phyloP scores from a whole-genome alignment of 192 early-diverging fungal genomes.

The Coemansia asiatica region DNA sequence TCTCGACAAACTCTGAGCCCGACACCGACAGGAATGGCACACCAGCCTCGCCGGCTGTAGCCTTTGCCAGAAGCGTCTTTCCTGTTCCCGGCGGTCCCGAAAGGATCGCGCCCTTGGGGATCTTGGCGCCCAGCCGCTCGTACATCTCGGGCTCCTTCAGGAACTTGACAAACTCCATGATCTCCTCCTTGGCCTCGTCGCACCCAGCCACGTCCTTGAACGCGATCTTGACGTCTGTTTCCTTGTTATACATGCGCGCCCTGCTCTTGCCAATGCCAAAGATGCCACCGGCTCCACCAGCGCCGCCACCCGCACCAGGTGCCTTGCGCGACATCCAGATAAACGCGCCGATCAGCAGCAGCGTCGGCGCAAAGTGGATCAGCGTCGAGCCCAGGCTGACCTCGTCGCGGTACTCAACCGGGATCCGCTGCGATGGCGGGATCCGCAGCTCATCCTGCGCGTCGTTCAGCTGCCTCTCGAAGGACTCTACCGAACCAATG shows the following conservation, averaged over 20 bases:
- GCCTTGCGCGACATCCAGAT: constrained; percentile 85
- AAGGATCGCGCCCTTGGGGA: constrained; percentile 96
- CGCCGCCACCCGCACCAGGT: constrained; percentile 62
- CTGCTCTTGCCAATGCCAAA: constrained; percentile 96
- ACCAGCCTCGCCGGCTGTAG: constrained; percentile 98
- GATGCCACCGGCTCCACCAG: constrained; percentile 72
- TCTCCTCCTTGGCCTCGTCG: constrained; percentile 99
- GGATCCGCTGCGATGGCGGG: constrained; percentile 84
- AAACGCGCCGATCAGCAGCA: constrained; percentile 85
- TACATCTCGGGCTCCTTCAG: constrained; percentile 90
- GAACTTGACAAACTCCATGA: constrained; percentile 99
- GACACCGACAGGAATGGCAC: constrained; percentile 98
- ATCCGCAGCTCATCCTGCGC: constrained; percentile 92
- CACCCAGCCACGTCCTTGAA: constrained; percentile 99
- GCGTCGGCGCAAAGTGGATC: constrained; percentile 90
- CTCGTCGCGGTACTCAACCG: constrained; percentile 87
- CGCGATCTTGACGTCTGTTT: constrained; percentile 92
- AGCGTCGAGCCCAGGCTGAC: constrained; percentile 69
- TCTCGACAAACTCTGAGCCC: constrained; percentile 98
- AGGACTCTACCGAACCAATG: constrained; percentile 91
- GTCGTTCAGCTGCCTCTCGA: constrained; percentile 86
- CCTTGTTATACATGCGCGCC: constrained; percentile 96
- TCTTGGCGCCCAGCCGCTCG: constrained; percentile 95
- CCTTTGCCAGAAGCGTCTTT: constrained; percentile 98
- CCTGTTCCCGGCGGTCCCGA: constrained; percentile 93